Evolutionary conservation across 1,284 basidiomycete genomes (phyloP), one percentile per base, ranked within the genome.

Genomic region (Cryptococcus maquisensis): DNA sequence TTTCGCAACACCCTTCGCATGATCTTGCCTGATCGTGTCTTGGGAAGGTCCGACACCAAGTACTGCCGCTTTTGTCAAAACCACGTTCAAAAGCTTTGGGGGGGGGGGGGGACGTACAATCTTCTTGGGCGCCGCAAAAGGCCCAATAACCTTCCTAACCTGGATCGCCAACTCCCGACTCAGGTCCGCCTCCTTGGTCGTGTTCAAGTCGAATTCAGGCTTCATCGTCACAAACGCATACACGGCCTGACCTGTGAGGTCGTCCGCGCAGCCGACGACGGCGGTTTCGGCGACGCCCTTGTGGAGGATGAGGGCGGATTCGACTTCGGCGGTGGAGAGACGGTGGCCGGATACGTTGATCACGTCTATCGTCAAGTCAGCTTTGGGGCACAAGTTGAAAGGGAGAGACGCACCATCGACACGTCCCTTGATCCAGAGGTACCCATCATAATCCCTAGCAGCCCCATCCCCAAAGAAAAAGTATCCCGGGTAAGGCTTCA

Each of bases 391-490:
- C 44, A 4, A 16, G 12, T 5, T 26, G 23, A 28, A 12, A 24
- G 21, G n/a, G 28, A 45, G 13, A 67, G 64, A 77, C 86, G 68
- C 69, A 86, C 90, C 92, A 76, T 98, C 95, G 42, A 98, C 86
- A 67, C 95, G 87, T 50, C 95, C 95, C 78, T 93, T 94, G 79
- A 98, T 98, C 92, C 92, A 96, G 72, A 92, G 89, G 79, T 98
- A 98, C 6, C 95, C 95, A 68, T 98, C 87, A 68, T 88, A 84
- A 74, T 98, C 96, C 45, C 94, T 84, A 23, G 87, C 88, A 20
- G 94, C 95, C 55, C 94, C 94, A 69, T 98, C 96, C 37, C 96
- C 95, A 20, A 94, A 98, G 79, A 90, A 98, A 83, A 93, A 98
- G 75, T 69, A 71, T 5, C 73, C 73, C 6, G 69, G 69, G 59